A percentile compares a stretch with the other conserved stretches of the same genome.
These are phyloP conservation scores for Pseudocercospora ulei DNA, from an alignment of 2,329 filamentous ascomycete species.

Conservation along the genomic window DNA sequence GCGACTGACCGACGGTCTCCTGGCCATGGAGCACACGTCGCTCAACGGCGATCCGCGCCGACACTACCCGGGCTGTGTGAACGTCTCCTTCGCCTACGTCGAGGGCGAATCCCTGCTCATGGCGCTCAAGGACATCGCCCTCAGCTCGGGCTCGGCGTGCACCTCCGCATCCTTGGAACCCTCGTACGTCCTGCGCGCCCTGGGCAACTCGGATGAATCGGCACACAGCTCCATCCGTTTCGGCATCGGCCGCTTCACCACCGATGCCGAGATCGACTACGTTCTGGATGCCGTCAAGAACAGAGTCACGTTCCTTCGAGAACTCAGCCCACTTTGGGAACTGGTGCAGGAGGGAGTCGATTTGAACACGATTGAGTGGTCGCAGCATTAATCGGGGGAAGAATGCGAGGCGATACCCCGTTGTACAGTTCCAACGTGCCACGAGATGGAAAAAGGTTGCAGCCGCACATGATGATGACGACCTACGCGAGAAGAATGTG, in stretches of 20 bases:
- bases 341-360: constrained; percentile 94
- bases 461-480: no score
- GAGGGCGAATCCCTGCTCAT: constrained; percentile 96
- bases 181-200: constrained; percentile 85
- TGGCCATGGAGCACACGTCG: constrained; percentile 81
- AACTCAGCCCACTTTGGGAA: constrained; percentile 94
- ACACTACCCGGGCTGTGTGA: constrained; percentile 94
- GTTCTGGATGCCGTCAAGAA: constrained; percentile 88
- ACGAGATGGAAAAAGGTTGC: no score
- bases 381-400: constrained; percentile 60
- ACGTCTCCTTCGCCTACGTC: constrained; percentile 96
- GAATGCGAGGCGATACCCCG: constrained; percentile 1
- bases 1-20: constrained; percentile 67
- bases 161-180: constrained; percentile 94
- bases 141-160: constrained; percentile 93
- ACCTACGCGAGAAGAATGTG: no score
- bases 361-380: constrained; percentile 95
- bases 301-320: constrained; percentile 82
- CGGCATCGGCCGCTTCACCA: constrained; percentile 93
- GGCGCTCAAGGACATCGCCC: constrained; percentile 94
- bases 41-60: constrained; percentile 75
- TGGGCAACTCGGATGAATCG: constrained; percentile 94
- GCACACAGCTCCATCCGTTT: constrained; percentile 97
- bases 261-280: constrained; percentile 90
- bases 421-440: no score